phyloP scores from a whole-genome alignment of 306 rosid genomes.

The Ormosia semicastrata region DNA sequence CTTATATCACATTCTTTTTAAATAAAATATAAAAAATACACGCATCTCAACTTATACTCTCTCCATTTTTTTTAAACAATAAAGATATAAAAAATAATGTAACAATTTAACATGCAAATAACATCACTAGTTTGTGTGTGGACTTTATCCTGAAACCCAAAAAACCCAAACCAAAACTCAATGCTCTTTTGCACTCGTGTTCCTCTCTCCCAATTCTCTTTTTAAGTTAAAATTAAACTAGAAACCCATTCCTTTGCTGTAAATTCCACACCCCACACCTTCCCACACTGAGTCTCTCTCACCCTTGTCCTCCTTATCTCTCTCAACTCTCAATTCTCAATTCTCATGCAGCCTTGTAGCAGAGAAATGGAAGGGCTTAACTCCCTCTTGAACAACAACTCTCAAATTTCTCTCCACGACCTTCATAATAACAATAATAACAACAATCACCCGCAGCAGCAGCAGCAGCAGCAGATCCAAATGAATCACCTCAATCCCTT shows the following conservation, averaged over 20 bases:
- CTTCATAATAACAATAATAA: constrained; percentile 8
- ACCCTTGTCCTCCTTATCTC: neutral
- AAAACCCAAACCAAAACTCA: too few relatives aligned
- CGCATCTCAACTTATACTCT: too few relatives aligned
- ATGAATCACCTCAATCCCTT: constrained; percentile 44
- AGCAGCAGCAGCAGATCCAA: constrained; percentile 24
- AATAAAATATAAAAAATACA: too few relatives aligned
- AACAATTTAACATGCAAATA: too few relatives aligned
- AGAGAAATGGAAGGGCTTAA: constrained; percentile 68
- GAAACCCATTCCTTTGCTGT: neutral
- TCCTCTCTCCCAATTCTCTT: too few relatives aligned
- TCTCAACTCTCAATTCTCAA: neutral
- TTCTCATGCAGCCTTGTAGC: constrained; percentile 60
- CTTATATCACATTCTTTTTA: too few relatives aligned
- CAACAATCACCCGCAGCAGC: neutral
- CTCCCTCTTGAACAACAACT: constrained; percentile 55
- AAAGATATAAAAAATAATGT: too few relatives aligned
- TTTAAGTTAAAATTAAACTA: too few relatives aligned
- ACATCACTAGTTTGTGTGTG: too few relatives aligned
- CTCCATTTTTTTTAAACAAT: too few relatives aligned
- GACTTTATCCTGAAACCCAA: too few relatives aligned
- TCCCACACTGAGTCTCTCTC: neutral
- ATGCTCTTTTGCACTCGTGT: too few relatives aligned
- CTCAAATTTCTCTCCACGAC: constrained; percentile 53
- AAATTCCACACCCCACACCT: neutral